Evolutionary conservation across 2,329 filamentous ascomycete species (phyloP).

Genomic region (Aspergillus costaricaensis): DNA sequence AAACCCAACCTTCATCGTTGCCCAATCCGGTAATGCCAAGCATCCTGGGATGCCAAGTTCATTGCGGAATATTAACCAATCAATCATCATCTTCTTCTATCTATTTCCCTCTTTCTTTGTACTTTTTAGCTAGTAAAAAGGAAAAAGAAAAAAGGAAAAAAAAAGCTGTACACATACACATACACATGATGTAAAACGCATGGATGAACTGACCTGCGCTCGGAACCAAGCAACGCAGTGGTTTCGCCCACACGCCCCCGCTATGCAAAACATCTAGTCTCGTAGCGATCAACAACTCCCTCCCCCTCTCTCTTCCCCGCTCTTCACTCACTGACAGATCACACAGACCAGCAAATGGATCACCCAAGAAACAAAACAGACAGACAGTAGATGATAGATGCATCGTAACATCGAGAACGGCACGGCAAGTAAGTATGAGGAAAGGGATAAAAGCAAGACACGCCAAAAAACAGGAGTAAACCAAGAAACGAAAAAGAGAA

Average conservation of each 20-base stretch:
- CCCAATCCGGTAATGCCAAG: constrained; percentile 2
- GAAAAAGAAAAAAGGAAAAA: no score
- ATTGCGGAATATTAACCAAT: no score
- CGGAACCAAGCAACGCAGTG: not conserved
- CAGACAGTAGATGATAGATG: not conserved
- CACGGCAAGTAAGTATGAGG: not conserved
- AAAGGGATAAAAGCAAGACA: constrained; percentile 7
- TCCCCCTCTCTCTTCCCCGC: not conserved
- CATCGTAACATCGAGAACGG: not conserved
- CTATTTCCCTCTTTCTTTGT: not conserved
- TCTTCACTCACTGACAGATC: constrained; percentile 1
- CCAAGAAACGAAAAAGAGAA: constrained; percentile 2
- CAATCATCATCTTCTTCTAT: no score
- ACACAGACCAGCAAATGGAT: not conserved
- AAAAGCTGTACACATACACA: not conserved
- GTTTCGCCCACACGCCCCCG: constrained; percentile 15
- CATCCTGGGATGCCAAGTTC: not conserved
- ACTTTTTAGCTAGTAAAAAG: not conserved
- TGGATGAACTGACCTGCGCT: not conserved
- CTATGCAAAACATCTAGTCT: constrained; percentile 1
- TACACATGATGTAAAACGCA: no score
- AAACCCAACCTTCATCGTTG: not conserved
- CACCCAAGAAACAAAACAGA: not conserved
- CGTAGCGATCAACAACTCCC: not conserved
- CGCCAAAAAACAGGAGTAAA: constrained; percentile 9